Percentiles rank a stretch among this genome's conserved stretches.
Conservation (phyloP, 108 stramenopile species). For the Cyclotella cryptica region DNA sequence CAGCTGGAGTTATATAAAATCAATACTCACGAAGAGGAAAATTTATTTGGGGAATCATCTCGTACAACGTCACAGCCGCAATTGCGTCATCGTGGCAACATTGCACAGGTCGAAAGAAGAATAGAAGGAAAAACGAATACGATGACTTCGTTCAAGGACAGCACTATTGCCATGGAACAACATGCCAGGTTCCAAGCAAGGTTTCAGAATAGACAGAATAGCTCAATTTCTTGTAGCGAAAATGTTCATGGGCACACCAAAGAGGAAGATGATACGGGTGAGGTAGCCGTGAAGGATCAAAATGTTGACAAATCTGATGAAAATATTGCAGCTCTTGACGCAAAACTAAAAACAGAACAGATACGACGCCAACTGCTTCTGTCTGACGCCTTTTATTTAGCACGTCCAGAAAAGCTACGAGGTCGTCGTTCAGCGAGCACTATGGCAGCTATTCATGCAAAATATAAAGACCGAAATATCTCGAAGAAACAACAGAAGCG, state of each 20-base stretch:
- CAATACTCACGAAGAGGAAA: slow-evolving; percentile 36
- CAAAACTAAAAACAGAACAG: slow-evolving; percentile 47
- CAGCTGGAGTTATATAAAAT: slow-evolving; percentile 46
- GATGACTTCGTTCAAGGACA: slow-evolving; percentile 46
- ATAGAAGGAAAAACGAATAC: slow-evolving; percentile 43
- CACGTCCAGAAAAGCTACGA: slow-evolving; percentile 39
- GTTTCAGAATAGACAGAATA: slow-evolving; percentile 24
- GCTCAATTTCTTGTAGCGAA: not conserved
- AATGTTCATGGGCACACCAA: no score
- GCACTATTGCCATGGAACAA: slow-evolving; percentile 41
- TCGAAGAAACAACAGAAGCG: slow-evolving; percentile 51
- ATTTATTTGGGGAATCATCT: slow-evolving; percentile 41
- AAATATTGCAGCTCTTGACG: slow-evolving; percentile 14
- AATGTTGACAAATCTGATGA: slow-evolving; percentile 15
- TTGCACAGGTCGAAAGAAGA: slow-evolving; percentile 4
- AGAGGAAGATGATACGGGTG: not conserved
- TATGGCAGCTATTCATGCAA: slow-evolving; percentile 45
- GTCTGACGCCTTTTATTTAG: slow-evolving; percentile 50
- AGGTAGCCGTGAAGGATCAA: no score
- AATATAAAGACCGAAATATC: slow-evolving; percentile 47
- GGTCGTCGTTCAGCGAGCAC: slow-evolving; percentile 25
- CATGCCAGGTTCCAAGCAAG: slow-evolving; percentile 50
- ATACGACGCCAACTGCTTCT: slow-evolving; percentile 45
- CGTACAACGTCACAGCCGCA: not conserved
- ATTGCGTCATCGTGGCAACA: not conserved